Percentiles rank a stretch among this genome's conserved stretches.
Evolutionary conservation across 2,329 filamentous ascomycete genomes (phyloP).

Genomic region (Scedosporium boydii): DNA sequence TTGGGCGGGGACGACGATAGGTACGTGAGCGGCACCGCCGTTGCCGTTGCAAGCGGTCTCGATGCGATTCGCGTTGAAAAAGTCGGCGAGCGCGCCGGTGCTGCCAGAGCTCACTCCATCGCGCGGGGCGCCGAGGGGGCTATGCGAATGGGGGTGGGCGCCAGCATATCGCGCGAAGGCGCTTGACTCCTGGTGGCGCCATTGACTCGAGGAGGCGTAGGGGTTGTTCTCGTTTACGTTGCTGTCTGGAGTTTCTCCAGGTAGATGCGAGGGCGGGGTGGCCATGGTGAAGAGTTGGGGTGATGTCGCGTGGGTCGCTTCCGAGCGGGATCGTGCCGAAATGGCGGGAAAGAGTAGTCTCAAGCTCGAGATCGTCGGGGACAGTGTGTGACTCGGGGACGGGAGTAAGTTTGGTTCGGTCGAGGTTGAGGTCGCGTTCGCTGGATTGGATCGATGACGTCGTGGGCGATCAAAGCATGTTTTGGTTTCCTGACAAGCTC

Average conservation of each 20-base stretch:
- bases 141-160: constrained; percentile 6
- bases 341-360: neutral
- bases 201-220: constrained; percentile 45
- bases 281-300: neutral
- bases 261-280: neutral
- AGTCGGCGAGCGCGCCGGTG: constrained; percentile 44
- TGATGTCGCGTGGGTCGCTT: constrained; percentile 1
- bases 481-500: neutral
- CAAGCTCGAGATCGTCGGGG: neutral
- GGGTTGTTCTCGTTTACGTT: constrained; percentile 24
- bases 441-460: neutral
- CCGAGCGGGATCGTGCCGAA: neutral
- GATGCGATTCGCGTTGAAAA: constrained; percentile 45
- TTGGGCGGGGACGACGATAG: constrained; percentile 32
- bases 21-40: constrained; percentile 30
- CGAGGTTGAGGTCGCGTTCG: neutral
- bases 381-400: neutral
- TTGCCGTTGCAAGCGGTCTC: constrained; percentile 26
- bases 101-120: constrained; percentile 30
- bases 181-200: constrained; percentile 56
- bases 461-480: neutral
- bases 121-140: constrained; percentile 20
- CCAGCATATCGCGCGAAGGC: constrained; percentile 41
- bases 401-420: neutral
- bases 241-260: neutral